Percentiles rank a stretch among this genome's conserved stretches.
phyloP scores from a whole-genome alignment of 345 rosid species.

The Brassica cretica region DNA sequence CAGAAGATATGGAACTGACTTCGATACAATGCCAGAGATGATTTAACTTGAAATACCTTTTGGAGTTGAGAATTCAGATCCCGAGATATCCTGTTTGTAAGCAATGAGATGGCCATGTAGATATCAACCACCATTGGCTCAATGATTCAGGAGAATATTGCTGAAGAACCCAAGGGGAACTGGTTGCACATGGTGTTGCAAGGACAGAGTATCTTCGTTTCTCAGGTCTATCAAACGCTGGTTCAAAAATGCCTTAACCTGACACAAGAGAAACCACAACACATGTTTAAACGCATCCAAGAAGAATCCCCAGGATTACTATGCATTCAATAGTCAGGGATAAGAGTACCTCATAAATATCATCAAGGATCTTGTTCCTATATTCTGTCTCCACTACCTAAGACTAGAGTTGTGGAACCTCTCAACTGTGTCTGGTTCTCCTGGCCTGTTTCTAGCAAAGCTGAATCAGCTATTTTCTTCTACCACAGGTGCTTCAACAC shows the following conservation, averaged over 20 bases:
- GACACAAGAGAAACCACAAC: conserved; percentile 33
- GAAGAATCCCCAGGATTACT: neutral
- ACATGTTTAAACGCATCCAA: neutral
- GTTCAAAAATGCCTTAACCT: conserved; percentile 84
- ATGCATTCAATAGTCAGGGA: neutral
- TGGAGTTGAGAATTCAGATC: conserved; percentile 91
- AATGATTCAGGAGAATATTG: conserved; percentile 76
- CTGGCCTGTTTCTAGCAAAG: conserved; percentile 39
- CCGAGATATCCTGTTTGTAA: conserved; percentile 77
- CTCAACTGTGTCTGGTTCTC: conserved; percentile 40
- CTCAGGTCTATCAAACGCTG: conserved; percentile 74
- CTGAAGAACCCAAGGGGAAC: conserved; percentile 87
- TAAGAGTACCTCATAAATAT: conserved; percentile 72
- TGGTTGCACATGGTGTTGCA: conserved; percentile 91
- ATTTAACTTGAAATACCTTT: conserved; percentile 52
- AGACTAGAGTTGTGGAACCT: conserved; percentile 36
- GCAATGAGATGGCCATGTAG: conserved; percentile 63
- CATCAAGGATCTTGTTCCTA: conserved; percentile 89
- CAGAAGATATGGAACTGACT: conserved; percentile 7
- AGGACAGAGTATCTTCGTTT: conserved; percentile 73
- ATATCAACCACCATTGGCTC: conserved; percentile 67
- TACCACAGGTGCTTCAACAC: conserved; percentile 83
- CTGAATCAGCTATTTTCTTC: conserved; percentile 56
- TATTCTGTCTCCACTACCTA: conserved; percentile 66
- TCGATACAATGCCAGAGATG: neutral